Evolutionary conservation across 2,329 filamentous ascomycete species (phyloP), one percentile per base, ranked within the genome.

Genomic region (Ophiocordyceps sinensis): DNA sequence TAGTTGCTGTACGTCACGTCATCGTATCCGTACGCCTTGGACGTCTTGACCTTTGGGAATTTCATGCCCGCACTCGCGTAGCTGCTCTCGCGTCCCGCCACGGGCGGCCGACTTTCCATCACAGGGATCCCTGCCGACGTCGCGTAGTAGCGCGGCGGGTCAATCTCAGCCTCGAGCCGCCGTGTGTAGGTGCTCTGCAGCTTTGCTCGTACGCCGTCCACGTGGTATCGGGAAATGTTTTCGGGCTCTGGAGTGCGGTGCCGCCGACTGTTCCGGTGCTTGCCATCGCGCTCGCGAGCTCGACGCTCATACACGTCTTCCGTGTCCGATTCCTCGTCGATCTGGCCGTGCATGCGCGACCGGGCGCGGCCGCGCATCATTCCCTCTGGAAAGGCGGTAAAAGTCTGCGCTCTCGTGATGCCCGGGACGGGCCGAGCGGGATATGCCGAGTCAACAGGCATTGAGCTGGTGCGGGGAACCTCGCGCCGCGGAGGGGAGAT

Each of bases 321-420:
- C 0, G 53, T 55, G 5, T 64, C 62, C 4, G 46, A 53, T 4
- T 61, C 55, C 3, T 56, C 56, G 10, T 53, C 48, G 13, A 55
- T 51, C 44, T 66, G 63, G 6, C 62, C 28, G 8, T 63, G 57
- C 48, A 56, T 47, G 36, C 57, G 58, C 11, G 60, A 62, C 14
- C 63, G 61, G 28, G 51, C 51, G 23, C 63, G 63, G 8, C 63
- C 63, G 5, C 61, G 61, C 6, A 51, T 45, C 10, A 45, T 28
- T 3, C 43, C 19, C 2, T 57, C 54, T 5, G 48, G 45, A 36
- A 54, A 54, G 0, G 32, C 43, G 31, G 51, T 52, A 39, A 53
- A 65, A 0, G 62, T 65, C 38, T 62, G 49, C 3, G 63, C 44
- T 32, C 63, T 53, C 10, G 50, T 32, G 4, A 60, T 47, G 5